phyloP scores from a whole-genome alignment of 2,329 filamentous ascomycete species.

The Aspergillus melleus region DNA sequence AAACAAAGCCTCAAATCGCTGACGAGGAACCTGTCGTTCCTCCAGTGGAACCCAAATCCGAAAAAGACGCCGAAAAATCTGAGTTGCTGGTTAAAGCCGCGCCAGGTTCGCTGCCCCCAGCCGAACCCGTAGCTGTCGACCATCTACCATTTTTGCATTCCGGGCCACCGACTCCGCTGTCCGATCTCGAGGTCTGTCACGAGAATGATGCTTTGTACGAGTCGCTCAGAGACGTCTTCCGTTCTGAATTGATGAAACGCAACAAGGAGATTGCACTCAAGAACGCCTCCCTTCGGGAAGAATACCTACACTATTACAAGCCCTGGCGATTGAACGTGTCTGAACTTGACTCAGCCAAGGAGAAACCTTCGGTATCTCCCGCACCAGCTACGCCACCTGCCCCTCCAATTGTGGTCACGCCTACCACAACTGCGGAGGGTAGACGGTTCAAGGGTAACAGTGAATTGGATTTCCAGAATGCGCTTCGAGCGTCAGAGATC shows the following conservation, averaged over 20 bases:
- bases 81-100: conserved; percentile 13
- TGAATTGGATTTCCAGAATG: conserved; percentile 51
- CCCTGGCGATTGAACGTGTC: conserved; percentile 46
- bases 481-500: conserved; percentile 49
- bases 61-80: conserved; percentile 16
- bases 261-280: conserved; percentile 40
- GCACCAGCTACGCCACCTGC: conserved; percentile 30
- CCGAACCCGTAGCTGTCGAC: conserved; percentile 39
- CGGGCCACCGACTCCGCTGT: conserved; percentile 45
- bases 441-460: conserved; percentile 50
- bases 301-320: conserved; percentile 45
- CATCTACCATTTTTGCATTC: conserved; percentile 47
- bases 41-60: conserved; percentile 14
- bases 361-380: conserved; percentile 39
- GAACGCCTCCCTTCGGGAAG: conserved; percentile 40
- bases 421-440: conserved; percentile 37
- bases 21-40: conserved; percentile 7
- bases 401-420: conserved; percentile 29
- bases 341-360: conserved; percentile 44
- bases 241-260: conserved; percentile 38
- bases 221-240: conserved; percentile 40
- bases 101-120: conserved; percentile 17
- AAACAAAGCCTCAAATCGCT: not conserved
- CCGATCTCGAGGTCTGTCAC: conserved; percentile 46
- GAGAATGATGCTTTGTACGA: conserved; percentile 42